Conservation (phyloP, 148 eudicot genomes). For the Vaccinium darrowii region DNA sequence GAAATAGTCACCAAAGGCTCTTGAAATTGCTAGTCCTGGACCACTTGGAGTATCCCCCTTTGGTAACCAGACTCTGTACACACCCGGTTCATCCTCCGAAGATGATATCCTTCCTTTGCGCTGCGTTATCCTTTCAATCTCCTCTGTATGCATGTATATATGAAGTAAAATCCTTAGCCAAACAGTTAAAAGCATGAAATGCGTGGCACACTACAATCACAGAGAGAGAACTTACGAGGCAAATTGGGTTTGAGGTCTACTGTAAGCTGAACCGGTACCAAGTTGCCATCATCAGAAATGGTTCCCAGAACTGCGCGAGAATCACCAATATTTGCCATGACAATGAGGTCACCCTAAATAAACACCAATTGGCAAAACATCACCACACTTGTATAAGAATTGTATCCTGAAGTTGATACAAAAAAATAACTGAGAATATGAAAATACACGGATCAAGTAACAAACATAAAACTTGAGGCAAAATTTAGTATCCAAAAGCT, state of each 20-base stretch:
- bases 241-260: conserved; percentile 72
- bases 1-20: conserved; percentile 81
- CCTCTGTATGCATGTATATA: conserved; percentile 40
- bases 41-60: conserved; percentile 35
- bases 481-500: background rate
- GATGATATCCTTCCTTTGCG: conserved; percentile 58
- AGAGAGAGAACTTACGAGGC: conserved; percentile 44
- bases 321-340: conserved; percentile 76
- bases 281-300: conserved; percentile 44
- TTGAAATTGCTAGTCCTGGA: conserved; percentile 74
- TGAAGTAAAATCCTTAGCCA: background rate
- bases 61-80: conserved; percentile 68
- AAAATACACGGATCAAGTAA: background rate
- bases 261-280: conserved; percentile 71
- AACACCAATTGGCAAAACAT: background rate
- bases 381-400: background rate
- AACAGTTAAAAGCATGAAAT: background rate
- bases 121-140: conserved; percentile 55
- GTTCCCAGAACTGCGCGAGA: conserved; percentile 81
- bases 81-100: conserved; percentile 66
- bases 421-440: background rate
- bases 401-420: background rate
- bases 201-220: background rate
- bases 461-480: background rate
- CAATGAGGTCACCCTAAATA: conserved; percentile 55